Percentiles rank a stretch among this genome's conserved stretches.
phyloP scores from a whole-genome alignment of 1,284 basidiomycete species.

The Cerioporus squamosus region DNA sequence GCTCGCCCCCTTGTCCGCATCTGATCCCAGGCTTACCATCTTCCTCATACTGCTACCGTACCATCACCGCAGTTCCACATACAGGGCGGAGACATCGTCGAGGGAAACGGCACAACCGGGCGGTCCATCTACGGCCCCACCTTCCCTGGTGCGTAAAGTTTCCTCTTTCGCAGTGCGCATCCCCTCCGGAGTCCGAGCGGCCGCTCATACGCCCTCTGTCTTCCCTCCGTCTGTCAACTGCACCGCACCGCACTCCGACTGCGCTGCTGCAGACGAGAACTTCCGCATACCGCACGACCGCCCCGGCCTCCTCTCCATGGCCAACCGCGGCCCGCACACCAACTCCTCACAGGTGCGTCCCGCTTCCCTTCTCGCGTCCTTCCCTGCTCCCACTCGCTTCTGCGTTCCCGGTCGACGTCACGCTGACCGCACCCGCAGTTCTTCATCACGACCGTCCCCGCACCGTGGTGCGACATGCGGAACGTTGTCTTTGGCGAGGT shows the following conservation, averaged over 20 bases:
- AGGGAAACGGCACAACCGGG: slow-evolving; percentile 64
- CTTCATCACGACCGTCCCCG: slow-evolving; percentile 71
- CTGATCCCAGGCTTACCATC: background rate
- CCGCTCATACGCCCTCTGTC: background rate
- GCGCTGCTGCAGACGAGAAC: slow-evolving; percentile 39
- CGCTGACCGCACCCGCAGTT: slow-evolving; percentile 45
- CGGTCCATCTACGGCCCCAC: slow-evolving; percentile 41
- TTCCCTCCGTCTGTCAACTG: background rate
- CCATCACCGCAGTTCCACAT: slow-evolving; percentile 36
- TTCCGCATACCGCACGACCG: slow-evolving; percentile 46
- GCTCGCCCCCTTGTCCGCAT: slow-evolving; percentile 5
- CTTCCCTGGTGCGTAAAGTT: slow-evolving; percentile 31
- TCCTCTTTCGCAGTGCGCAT: background rate
- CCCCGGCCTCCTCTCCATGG: slow-evolving; percentile 60
- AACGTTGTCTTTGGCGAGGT: slow-evolving; percentile 58
- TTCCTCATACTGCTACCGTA: background rate
- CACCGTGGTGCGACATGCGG: slow-evolving; percentile 59
- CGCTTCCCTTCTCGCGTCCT: background rate
- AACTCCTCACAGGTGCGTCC: slow-evolving; percentile 54
- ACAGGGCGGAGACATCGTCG: slow-evolving; percentile 44
- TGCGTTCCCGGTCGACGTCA: background rate
- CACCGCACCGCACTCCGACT: background rate
- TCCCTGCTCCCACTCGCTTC: background rate
- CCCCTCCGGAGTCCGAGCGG: background rate
- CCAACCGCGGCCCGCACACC: slow-evolving; percentile 61